Conservation (phyloP, 2,329 filamentous ascomycete genomes). For the Helotiales sp. region DNA sequence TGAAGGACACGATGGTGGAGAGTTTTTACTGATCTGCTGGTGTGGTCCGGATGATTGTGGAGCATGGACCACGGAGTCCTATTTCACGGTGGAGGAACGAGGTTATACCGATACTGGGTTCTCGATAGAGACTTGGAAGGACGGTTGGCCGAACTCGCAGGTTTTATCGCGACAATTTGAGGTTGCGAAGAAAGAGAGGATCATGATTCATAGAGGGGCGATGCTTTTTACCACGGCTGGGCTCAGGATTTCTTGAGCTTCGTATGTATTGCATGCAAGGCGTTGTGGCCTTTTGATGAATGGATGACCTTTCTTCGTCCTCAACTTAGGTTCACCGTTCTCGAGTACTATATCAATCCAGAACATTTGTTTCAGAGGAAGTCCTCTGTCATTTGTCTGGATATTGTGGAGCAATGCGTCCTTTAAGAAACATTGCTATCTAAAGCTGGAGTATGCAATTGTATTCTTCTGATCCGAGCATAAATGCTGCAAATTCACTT, state of each 20-base stretch:
- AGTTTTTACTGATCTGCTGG: constrained; percentile 77
- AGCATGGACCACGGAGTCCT: no score
- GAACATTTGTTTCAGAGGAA: no score
- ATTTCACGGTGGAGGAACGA: neutral
- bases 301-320: neutral
- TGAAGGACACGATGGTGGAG: constrained; percentile 99
- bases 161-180: neutral
- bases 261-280: neutral
- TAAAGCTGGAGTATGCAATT: no score
- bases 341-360: no score
- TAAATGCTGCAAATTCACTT: no score
- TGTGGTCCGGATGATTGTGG: no score
- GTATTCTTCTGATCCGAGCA: no score
- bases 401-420: no score
- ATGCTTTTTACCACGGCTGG: neutral
- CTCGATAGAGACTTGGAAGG: neutral
- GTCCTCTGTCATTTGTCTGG: no score
- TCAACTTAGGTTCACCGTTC: neutral
- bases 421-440: no score
- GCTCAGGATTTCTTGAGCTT: neutral
- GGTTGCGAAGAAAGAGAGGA: neutral
- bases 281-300: neutral
- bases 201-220: neutral
- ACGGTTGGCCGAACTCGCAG: neutral
- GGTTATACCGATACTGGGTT: no score